Conservation (phyloP, 345 rosid genomes). For the Dipteronia dyeriana region DNA sequence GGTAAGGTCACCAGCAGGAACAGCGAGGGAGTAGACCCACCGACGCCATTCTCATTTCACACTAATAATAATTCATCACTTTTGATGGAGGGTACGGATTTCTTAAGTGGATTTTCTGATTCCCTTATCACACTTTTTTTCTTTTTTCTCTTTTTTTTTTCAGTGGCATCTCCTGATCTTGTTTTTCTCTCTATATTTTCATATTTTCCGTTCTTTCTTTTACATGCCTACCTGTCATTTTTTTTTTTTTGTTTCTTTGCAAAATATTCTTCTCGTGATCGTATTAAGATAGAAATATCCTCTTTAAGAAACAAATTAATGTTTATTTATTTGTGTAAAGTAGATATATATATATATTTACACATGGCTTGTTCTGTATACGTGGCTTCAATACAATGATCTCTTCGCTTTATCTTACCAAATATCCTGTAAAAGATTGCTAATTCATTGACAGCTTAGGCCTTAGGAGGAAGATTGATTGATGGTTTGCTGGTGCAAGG, state of each 20-base stretch:
- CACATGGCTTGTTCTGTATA: slow-evolving; percentile 15
- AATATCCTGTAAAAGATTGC: slow-evolving; percentile 4
- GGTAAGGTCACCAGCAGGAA: slow-evolving; percentile 8
- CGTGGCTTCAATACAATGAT: not conserved
- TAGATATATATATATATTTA: not conserved
- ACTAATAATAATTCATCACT: not conserved
- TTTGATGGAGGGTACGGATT: slow-evolving; percentile 19
- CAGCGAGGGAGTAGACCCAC: not conserved
- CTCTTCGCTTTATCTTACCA: not conserved
- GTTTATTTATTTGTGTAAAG: slow-evolving; percentile 2
- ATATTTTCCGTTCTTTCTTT: not conserved
- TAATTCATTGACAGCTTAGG: not conserved
- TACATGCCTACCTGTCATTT: slow-evolving; percentile 14
- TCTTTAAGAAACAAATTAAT: not conserved
- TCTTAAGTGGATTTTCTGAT: slow-evolving; percentile 12
- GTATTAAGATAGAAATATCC: not conserved
- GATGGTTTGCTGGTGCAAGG: too few species aligned
- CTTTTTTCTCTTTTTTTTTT: not conserved
- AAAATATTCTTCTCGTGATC: slow-evolving; percentile 3
- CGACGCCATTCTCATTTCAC: not conserved
- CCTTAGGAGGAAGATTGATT: not conserved
- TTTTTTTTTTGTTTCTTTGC: not conserved
- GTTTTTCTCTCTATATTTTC: not conserved
- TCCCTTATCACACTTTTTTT: not conserved
- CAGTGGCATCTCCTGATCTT: not conserved